These are phyloP conservation scores for Irpex sp. DNA, from an alignment of 1,284 basidiomycete genomes.

Conservation along the genomic window DNA sequence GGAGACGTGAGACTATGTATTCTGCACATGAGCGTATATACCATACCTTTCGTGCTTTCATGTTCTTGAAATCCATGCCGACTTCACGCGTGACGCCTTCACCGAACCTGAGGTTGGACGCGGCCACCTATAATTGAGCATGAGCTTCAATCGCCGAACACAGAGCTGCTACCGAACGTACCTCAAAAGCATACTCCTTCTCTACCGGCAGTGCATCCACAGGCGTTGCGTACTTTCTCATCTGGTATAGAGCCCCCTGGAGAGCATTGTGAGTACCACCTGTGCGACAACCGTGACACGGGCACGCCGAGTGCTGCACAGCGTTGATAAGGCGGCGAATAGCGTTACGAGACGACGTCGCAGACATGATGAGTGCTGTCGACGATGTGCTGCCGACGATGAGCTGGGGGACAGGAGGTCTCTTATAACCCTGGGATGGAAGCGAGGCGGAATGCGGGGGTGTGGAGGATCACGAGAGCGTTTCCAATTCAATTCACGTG, in stretches of 20 bases:
- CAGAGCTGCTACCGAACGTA: conserved; percentile 28
- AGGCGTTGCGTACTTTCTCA: conserved; percentile 82
- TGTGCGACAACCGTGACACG: conserved; percentile 66
- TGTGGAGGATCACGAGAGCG: conserved; percentile 20
- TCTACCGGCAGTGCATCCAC: conserved; percentile 57
- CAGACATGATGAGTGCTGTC: conserved; percentile 39
- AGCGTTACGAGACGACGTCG: conserved; percentile 47
- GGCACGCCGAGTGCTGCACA: conserved; percentile 69
- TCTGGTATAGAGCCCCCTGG: conserved; percentile 48
- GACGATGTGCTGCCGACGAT: conserved; percentile 2
- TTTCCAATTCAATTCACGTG: conserved; percentile 5
- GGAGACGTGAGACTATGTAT: not conserved
- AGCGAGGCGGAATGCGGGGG: conserved; percentile 9
- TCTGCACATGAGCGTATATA: conserved; percentile 4
- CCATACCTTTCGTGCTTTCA: conserved; percentile 76
- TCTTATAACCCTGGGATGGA: conserved; percentile 1
- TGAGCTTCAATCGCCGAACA: not conserved
- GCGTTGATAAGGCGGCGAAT: conserved; percentile 71
- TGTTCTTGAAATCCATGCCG: conserved; percentile 91
- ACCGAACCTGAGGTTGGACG: conserved; percentile 87
- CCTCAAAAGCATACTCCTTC: conserved; percentile 97
- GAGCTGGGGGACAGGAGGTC: conserved; percentile 4
- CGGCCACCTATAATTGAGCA: conserved; percentile 68
- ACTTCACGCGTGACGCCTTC: conserved; percentile 89
- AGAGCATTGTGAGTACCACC: conserved; percentile 38